phyloP scores from a whole-genome alignment of 2,329 filamentous ascomycete species.

The Sphaerulina populicola region DNA sequence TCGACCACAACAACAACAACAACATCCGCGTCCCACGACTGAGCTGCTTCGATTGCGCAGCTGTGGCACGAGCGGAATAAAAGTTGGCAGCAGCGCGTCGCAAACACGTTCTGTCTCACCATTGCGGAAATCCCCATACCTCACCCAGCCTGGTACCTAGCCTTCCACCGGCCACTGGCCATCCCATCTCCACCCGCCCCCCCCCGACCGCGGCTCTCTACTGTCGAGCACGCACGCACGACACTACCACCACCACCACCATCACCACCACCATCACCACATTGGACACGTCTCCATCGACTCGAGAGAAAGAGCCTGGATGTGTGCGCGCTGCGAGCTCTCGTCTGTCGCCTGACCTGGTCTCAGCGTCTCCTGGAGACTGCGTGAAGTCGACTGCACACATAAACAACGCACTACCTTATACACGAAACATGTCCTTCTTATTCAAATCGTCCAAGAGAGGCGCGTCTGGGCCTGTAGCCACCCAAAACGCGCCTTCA shows the following conservation, averaged over 20 bases:
- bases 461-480: slow-evolving; percentile 19
- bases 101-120: neutral
- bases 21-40: neutral
- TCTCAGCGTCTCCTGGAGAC: slow-evolving; percentile 8
- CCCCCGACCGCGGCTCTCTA: slow-evolving; percentile 1
- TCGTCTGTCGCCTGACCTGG: slow-evolving; percentile 6
- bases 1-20: neutral
- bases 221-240: neutral
- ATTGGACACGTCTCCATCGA: neutral
- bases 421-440: slow-evolving; percentile 39
- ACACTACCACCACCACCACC: neutral
- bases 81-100: neutral
- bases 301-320: slow-evolving; percentile 4
- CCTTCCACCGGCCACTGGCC: neutral
- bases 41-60: neutral
- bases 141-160: neutral
- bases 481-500: slow-evolving; percentile 23
- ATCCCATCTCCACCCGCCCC: neutral
- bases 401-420: neutral
- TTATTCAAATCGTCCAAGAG: slow-evolving; percentile 44
- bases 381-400: slow-evolving; percentile 1
- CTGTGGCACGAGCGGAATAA: neutral
- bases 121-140: neutral
- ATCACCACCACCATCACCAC: neutral
- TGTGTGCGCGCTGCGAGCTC: slow-evolving; percentile 4